phyloP scores from a whole-genome alignment of 306 rosid genomes.

The Begonia masoniana region DNA sequence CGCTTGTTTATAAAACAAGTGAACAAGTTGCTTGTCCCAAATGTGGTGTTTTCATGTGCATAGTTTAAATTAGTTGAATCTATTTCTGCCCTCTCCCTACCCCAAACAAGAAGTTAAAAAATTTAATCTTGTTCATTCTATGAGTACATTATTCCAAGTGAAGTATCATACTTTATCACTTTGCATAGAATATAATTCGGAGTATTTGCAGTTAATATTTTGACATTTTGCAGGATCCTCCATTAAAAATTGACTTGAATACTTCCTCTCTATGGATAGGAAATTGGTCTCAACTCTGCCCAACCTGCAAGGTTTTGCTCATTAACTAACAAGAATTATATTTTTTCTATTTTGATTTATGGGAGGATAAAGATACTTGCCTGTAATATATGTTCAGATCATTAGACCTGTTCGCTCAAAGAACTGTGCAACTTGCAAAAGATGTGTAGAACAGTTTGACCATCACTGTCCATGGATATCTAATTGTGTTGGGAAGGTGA shows the following conservation, averaged over 20 bases:
- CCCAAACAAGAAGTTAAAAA: no score
- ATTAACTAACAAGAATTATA: slow-evolving; percentile 6
- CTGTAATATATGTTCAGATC: slow-evolving; percentile 36
- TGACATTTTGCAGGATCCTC: slow-evolving; percentile 54
- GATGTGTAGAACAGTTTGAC: slow-evolving; percentile 94
- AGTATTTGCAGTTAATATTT: background rate
- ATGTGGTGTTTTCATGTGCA: no score
- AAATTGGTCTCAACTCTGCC: slow-evolving; percentile 98
- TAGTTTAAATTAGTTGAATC: no score
- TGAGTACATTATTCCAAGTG: no score
- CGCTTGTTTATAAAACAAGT: no score
- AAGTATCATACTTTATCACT: no score
- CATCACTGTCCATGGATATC: slow-evolving; percentile 99
- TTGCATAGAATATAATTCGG: no score
- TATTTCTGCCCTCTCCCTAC: no score
- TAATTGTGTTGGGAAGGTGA: slow-evolving; percentile 94
- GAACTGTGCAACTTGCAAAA: slow-evolving; percentile 88
- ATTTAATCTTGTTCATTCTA: no score
- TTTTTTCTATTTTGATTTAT: background rate
- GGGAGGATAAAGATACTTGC: slow-evolving; percentile 2
- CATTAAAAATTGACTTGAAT: slow-evolving; percentile 67
- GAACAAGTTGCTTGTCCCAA: no score
- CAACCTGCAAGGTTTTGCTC: slow-evolving; percentile 83
- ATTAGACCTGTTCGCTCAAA: slow-evolving; percentile 88
- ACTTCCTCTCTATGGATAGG: slow-evolving; percentile 70